Base-by-base conservation (phyloP, 1,284 basidiomycete species). In the Afroboletus lepidellus region DNA sequence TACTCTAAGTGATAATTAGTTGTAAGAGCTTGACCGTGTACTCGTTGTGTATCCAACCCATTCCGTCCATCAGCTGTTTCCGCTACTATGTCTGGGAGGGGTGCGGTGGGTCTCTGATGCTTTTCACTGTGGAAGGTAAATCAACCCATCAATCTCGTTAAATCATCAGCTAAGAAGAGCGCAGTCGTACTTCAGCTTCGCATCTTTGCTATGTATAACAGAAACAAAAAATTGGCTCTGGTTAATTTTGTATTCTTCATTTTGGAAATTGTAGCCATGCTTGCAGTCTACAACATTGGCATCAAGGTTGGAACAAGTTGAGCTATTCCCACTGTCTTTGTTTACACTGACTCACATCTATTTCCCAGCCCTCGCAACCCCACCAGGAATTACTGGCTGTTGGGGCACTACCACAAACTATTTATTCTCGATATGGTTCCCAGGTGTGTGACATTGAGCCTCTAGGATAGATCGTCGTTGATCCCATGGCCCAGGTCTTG, bases 401-500 rank as follows among this genome's bases (percentile, higher is more conserved):
- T 47, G 46, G 46, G 46, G 46, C 21, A 23, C n/a, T 7, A 47
- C 46, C 18, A 32, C 46, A n/a, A 47, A 1, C 2, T 47, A 47
- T 47, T 15, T 47, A 8, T 47, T 47, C 36, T 47, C 46, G 16
- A 47, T 47, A 30, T 47, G 46, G 46, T 39, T 47, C 37, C 46
- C 46, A 47, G 46, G 46, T 47, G 21, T 32, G 37, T 32, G 20
- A 15, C 38, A 37, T n/a, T 12, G 21, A 9, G 13, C 20, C 4
- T 23, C 20, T 23, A 8, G 8, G 29, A 23, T 8, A 15, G 20
- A 29, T 30, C 21, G 5, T n/a, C 29, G 15, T 30, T 39, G 29
- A 32, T n/a, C 15, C 3, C 16, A 18, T 12, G 21, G 11, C 34
- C 12, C 13, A 47, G 46, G 46, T 24, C 46, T 47, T 39, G 46